These are phyloP conservation scores for Venturia aucupariae DNA, from an alignment of 2,329 filamentous ascomycete species.

Conservation along the genomic window DNA sequence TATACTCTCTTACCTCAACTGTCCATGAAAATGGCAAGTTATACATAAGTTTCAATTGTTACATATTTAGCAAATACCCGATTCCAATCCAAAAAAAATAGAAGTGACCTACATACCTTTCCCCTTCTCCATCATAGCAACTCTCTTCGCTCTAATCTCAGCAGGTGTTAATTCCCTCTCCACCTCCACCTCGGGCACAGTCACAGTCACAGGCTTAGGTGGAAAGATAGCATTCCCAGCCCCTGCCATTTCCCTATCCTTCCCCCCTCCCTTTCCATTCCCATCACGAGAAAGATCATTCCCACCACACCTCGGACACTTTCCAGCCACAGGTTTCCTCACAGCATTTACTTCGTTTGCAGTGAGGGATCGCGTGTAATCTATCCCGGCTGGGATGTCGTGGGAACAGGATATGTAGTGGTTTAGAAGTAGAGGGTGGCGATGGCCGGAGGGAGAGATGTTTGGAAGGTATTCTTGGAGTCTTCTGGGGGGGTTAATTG, in stretches of 20 bases:
- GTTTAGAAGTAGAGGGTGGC: background rate
- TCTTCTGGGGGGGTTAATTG: background rate
- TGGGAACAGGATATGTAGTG: background rate
- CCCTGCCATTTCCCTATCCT: background rate
- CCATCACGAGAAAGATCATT: background rate
- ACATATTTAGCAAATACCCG: too few species aligned
- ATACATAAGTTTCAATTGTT: too few species aligned
- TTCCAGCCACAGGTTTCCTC: background rate
- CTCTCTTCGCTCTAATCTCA: background rate
- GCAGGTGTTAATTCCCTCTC: background rate
- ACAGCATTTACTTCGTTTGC: background rate
- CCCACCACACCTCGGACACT: background rate
- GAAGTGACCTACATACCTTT: background rate
- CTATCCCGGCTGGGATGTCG: background rate
- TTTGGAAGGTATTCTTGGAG: background rate
- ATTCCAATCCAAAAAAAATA: too few species aligned
- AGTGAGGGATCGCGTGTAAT: background rate
- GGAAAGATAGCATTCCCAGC: background rate
- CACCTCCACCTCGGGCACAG: background rate
- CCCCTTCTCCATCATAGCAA: background rate
- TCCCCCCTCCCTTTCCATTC: background rate
- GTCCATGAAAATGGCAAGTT: too few species aligned
- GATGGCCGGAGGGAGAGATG: background rate
- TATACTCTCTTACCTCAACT: too few species aligned
- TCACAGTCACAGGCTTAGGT: background rate